Evolutionary conservation across 352 stramenopile genomes (phyloP).

Genomic region (Thalassiosira gravida): DNA sequence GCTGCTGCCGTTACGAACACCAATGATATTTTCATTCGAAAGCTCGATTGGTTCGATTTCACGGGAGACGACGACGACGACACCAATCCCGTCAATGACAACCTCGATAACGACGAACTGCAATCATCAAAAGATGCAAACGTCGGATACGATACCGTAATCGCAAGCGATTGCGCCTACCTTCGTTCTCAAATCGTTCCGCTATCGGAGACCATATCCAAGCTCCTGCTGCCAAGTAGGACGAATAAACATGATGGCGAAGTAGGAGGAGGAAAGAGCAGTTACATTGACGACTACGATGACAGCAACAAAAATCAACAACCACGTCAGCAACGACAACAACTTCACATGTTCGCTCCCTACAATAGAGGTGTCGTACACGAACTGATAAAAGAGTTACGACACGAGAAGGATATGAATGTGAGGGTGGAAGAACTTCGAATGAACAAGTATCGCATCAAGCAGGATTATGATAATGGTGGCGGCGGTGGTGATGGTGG

Average conservation of each 20-base stretch:
- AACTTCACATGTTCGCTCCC: slow-evolving; percentile 70
- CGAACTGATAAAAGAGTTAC: slow-evolving; percentile 39
- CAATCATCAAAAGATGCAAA: neutral
- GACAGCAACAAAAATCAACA: no score
- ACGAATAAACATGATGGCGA: no score
- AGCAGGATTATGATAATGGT: neutral
- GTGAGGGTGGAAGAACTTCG: slow-evolving; percentile 59
- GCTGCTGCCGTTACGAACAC: neutral
- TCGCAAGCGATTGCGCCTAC: slow-evolving; percentile 71
- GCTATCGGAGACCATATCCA: slow-evolving; percentile 47
- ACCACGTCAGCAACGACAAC: no score
- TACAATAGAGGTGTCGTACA: slow-evolving; percentile 58
- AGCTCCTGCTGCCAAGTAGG: slow-evolving; percentile 27
- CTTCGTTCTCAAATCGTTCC: slow-evolving; percentile 40
- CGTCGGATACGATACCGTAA: slow-evolving; percentile 62
- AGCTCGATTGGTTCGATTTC: slow-evolving; percentile 67
- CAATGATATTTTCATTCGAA: slow-evolving; percentile 33
- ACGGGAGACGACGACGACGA: slow-evolving; percentile 6
- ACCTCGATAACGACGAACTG: no score
- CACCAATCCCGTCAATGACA: no score
- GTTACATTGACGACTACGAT: no score
- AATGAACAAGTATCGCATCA: slow-evolving; percentile 52
- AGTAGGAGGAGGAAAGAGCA: no score
- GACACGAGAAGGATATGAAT: slow-evolving; percentile 42
- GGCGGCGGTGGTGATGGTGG: neutral